Percentiles rank a stretch among this genome's conserved stretches.
Conservation (phyloP, 441 rosid species). For the Pelargonium australe region DNA sequence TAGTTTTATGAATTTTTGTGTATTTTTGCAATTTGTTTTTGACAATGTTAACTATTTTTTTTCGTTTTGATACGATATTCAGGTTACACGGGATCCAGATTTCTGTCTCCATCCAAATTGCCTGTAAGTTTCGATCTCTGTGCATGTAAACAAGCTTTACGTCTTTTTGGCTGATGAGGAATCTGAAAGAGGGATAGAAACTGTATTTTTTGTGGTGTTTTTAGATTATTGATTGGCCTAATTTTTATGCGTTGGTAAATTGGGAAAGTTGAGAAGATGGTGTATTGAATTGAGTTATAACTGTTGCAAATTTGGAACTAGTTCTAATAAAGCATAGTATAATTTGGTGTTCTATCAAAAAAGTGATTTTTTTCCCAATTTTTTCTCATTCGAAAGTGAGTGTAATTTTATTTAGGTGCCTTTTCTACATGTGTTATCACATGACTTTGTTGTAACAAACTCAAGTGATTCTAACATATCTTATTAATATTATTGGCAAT, state of each 20-base stretch:
- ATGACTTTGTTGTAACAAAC: no score
- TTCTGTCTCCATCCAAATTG: slow-evolving; percentile 1
- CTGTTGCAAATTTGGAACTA: no score
- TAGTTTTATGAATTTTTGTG: background rate
- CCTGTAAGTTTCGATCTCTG: background rate
- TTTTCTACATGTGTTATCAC: no score
- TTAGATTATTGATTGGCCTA: slow-evolving; percentile 1
- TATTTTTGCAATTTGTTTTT: background rate
- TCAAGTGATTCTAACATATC: no score
- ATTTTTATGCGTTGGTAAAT: background rate
- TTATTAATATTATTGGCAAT: no score
- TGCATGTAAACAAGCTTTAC: background rate
- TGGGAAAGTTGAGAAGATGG: background rate
- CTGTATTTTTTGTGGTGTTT: background rate
- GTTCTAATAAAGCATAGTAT: background rate
- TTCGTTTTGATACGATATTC: background rate
- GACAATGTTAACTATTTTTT: background rate
- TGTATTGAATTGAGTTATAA: background rate
- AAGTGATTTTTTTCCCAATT: background rate
- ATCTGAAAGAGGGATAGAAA: background rate
- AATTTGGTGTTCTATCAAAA: background rate
- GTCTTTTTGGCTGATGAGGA: background rate
- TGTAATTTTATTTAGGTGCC: no score
- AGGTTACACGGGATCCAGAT: slow-evolving; percentile 4
- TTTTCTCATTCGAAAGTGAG: background rate